Base-by-base conservation (phyloP, 2,329 filamentous ascomycete species). In the Aspergillus vadensis region DNA sequence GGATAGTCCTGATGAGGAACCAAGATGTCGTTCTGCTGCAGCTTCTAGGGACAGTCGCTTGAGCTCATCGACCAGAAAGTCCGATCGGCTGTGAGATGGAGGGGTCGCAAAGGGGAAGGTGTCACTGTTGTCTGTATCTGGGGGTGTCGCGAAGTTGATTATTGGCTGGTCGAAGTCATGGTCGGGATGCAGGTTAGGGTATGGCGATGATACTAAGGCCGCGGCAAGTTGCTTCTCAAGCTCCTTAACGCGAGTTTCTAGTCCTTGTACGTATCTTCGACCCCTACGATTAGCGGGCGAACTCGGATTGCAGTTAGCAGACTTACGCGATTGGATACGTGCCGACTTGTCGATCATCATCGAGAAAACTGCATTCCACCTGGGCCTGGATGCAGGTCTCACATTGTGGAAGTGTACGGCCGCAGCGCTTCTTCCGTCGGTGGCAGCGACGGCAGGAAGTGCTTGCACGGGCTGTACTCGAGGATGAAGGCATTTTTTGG, bases 341-440 rank as follows among this genome's bases (percentile, higher is more conserved):
- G 0, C 73, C 79, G 7, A 71, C 74, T 41, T 78, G 74, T 17
- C 71, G 60, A 48, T 77, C 70, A 60, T 78, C 74, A 38, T 79
- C 74, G 8, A 76, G 67, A 56, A 80, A 79, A 63, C 79, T 81
- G 66, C 78, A 80, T 5, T 66, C 57, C 2, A 79, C 70, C 17
- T 70, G 68, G 4, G 77, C 77, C 23, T 66, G 63, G 14, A 65
- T 65, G 63, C 79, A 81, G 44, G 77, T 78, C 7, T 73, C 68
- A 60, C 79, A 81, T 36, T 71, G 65, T 1, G 79, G 78, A 19
- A 81, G 60, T 1, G 57, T 61, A 10, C 76, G 70, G 65, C 80
- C 78, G 59, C 79, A 81, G 50, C 74, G 72, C 70, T 81, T 81
- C 65, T 80, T 81, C 21, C 78, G 66, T 48, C 72, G 73, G 62